Evolutionary conservation across 1,139 yeast genomes (phyloP), one percentile per base, ranked within the genome.

Genomic region (Geotrichum candidum): DNA sequence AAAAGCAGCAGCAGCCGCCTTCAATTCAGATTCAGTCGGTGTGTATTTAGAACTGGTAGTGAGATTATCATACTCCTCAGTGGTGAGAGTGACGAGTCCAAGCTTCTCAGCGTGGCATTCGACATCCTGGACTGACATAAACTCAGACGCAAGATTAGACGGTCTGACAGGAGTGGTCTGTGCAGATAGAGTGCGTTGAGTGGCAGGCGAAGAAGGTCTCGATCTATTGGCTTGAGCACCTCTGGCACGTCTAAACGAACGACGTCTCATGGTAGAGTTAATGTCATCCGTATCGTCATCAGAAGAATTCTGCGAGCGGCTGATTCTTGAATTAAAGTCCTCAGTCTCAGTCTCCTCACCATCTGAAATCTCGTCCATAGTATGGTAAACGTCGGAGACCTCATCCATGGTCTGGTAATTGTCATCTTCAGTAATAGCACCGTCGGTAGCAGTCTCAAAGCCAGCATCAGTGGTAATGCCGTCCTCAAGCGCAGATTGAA

Each of bases 81-180:
- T 69, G 1, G 86, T 78, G 25, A 86, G 66, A 18, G 84, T 66
- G 7, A 82, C 80, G 64, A 85, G 70, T 51, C 81, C 80, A 64
- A 83, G 79, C 22, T 77, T 77, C 38, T 77, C 73, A 0, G 86
- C 86, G 67, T 81, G 84, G 23, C 75, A 72, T 64, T 80, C 80
- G 29, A 83, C 73, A 50, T 80, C 80, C 1, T 73, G 67, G 10
- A 72, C 73, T 0, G 79, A 68, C 58, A 78, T 64, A n/a, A 70
- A 70, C 62, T 72, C 74, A 23, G 68, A 60, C 5, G 73, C 73
- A 59, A 70, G 64, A 50, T 31, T 61, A 18, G 50, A 48, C 11
- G 58, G 56, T 54, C 48, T 45, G 23, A 53, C 56, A 25, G 56
- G 54, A 7, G 59, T 41, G 11, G 62, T 22, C 50, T 46, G 52